These are phyloP conservation scores for Euphorbia celastroides DNA, from an alignment of 441 rosid genomes.

Conservation along the genomic window DNA sequence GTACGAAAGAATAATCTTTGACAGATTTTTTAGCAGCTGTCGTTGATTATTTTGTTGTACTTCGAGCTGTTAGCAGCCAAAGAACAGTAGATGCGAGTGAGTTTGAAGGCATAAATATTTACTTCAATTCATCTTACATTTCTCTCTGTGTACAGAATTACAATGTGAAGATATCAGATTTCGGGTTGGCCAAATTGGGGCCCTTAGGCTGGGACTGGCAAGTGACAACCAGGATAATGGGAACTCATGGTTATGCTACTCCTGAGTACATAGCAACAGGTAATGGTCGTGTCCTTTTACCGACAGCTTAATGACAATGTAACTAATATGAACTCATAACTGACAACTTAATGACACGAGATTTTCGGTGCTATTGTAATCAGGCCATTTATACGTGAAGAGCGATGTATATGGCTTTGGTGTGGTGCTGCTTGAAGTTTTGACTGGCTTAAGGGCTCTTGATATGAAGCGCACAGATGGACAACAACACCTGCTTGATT, in stretches of 20 bases:
- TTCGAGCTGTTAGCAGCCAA: no score
- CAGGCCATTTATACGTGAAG: constrained; percentile 80
- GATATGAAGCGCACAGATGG: constrained; percentile 54
- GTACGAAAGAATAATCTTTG: no score
- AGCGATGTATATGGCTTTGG: constrained; percentile 91
- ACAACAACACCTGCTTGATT: constrained; percentile 58
- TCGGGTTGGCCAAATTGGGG: constrained; percentile 85
- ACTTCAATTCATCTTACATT: no score
- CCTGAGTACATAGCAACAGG: neutral
- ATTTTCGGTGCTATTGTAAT: neutral
- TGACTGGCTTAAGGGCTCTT: constrained; percentile 63
- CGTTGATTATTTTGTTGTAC: neutral
- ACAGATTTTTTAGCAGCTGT: no score
- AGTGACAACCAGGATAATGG: constrained; percentile 76
- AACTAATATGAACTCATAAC: no score
- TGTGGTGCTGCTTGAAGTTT: constrained; percentile 68
- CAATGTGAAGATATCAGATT: constrained; percentile 78
- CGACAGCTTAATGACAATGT: no score
- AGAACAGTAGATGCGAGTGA: no score
- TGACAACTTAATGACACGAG: no score
- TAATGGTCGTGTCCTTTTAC: no score
- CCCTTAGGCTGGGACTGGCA: constrained; percentile 82
- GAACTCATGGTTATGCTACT: constrained; percentile 28
- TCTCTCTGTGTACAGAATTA: constrained; percentile 66
- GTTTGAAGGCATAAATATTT: no score